A percentile compares a stretch with the other conserved stretches of the same genome.
Conservation (phyloP, 2,329 filamentous ascomycete species). For the Pseudogymnoascus sp. region DNA sequence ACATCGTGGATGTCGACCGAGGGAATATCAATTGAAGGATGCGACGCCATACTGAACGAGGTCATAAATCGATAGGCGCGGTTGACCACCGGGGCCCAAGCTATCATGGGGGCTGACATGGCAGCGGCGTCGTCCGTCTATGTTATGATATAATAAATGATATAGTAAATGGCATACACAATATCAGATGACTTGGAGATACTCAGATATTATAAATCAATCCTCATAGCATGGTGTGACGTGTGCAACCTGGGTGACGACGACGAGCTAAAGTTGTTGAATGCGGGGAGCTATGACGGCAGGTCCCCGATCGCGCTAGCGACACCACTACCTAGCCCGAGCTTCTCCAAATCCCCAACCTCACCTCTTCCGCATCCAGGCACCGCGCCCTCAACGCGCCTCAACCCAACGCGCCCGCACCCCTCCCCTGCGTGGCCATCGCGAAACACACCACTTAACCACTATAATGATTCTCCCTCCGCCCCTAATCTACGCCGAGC, state of each 20-base stretch:
- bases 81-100: constrained; percentile 38
- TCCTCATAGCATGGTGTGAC: neutral
- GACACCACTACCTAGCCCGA: neutral
- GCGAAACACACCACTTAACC: neutral
- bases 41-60: constrained; percentile 22
- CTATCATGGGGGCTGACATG: constrained; percentile 37
- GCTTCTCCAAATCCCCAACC: constrained; percentile 4
- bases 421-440: neutral
- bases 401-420: neutral
- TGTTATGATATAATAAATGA: neutral
- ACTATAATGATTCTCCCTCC: neutral
- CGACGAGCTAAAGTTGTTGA: neutral
- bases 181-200: neutral
- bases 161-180: neutral
- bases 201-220: neutral
- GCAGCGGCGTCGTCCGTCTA: constrained; percentile 7
- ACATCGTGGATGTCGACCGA: constrained; percentile 70
- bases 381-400: neutral
- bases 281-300: constrained; percentile 9
- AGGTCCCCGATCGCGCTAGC: neutral
- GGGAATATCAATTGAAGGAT: constrained; percentile 49
- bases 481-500: constrained; percentile 54
- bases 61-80: constrained; percentile 31
- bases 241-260: neutral
- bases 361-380: neutral